Base-by-base conservation (phyloP, 768 basidiomycete genomes). In the Harrya chromipes region DNA sequence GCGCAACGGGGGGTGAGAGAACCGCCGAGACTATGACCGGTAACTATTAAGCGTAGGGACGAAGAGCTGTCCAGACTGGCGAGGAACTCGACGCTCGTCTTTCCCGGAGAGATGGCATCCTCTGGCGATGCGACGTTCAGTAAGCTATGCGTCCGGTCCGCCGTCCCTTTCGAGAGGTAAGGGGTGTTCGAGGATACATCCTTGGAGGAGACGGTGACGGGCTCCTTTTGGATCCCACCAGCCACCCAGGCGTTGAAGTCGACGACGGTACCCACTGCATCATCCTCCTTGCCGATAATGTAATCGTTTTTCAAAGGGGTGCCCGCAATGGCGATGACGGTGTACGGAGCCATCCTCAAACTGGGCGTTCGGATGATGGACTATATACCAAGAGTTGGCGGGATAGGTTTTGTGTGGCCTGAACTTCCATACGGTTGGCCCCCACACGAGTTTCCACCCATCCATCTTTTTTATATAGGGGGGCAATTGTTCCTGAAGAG, bases 341-440 rank as follows among this genome's bases (percentile, higher is more conserved):
- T 33, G 38, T 2, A 27, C 24, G 14, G 34, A 46, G 4, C 55
- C 52, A 7, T 61, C 56, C 9, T 61, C 56, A 11, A 49, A 52
- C 29, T 21, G 0, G 36, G 55, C 41, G 11, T 3, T 9, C 1
- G 50, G 56, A 24, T 58, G 39, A 13, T 16, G 35, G n/a, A 49
- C 55, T 4, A 61, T 3, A 17, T 40, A 61, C 49, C 49, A 51
- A 3, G 60, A 38, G 31, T 62, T 59, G 8, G 52, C 56, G 11
- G 56, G 59, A 0, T 53, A 52, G 3, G 52, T 55, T 0, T 46
- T 33, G 4, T 40, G 47, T 21, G 60, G 50, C 3, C 29, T 20
- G 11, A 37, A 10, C 39, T 61, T 61, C 49, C 56, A 58, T 9
- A 55, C 45, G 16, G 51, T 43, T 8, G 55, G 59, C 4, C 59